Evolutionary conservation across 2,329 filamentous ascomycete species (phyloP).

Genomic region (Cadophora sp.): DNA sequence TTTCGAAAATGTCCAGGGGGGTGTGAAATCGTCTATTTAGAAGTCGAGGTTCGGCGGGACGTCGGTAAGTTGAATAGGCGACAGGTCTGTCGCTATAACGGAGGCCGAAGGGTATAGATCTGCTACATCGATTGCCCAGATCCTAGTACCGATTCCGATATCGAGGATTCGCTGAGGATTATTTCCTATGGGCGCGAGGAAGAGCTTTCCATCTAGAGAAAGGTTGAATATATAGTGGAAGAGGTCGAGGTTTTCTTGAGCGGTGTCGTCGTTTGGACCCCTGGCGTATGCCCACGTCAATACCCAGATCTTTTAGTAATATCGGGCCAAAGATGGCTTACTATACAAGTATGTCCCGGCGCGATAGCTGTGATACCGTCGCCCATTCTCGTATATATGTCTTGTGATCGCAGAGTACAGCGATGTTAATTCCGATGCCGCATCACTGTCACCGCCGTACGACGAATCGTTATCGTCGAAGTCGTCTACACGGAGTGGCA

Average conservation of each 20-base stretch:
- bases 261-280: constrained; percentile 30
- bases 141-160: constrained; percentile 29
- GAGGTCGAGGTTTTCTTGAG: constrained; percentile 32
- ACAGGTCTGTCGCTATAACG: constrained; percentile 40
- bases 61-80: constrained; percentile 43
- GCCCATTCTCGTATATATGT: constrained; percentile 49
- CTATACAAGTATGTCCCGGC: constrained; percentile 45
- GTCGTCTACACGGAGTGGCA: constrained; percentile 2
- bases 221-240: constrained; percentile 33
- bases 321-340: not conserved
- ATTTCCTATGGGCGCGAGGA: constrained; percentile 34
- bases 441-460: constrained; percentile 18
- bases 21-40: constrained; percentile 57
- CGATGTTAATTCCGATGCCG: constrained; percentile 25
- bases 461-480: constrained; percentile 22
- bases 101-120: constrained; percentile 37
- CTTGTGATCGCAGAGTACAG: constrained; percentile 28
- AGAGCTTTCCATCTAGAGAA: constrained; percentile 29
- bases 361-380: constrained; percentile 52
- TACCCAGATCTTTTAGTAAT: not conserved
- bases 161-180: constrained; percentile 30
- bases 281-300: not conserved
- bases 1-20: constrained; percentile 52
- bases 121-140: constrained; percentile 32
- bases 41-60: constrained; percentile 57